phyloP scores from a whole-genome alignment of 2,329 filamentous ascomycete genomes.

The Pleurostoma richardsiae region DNA sequence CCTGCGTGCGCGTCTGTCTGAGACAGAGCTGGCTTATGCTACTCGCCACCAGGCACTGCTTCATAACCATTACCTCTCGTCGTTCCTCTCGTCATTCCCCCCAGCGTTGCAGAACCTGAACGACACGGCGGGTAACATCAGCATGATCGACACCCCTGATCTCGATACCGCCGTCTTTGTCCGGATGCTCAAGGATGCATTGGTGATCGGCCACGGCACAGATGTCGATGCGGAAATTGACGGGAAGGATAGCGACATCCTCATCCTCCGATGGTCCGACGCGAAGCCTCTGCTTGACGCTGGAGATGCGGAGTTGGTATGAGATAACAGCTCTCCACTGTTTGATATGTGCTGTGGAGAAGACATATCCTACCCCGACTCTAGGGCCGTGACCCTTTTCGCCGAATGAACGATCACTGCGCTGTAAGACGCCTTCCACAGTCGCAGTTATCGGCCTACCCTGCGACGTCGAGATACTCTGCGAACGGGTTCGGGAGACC shows the following conservation, averaged over 20 bases:
- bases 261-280: slow-evolving; percentile 71
- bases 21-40: slow-evolving; percentile 75
- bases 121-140: slow-evolving; percentile 82
- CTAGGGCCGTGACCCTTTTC: no score
- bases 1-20: slow-evolving; percentile 61
- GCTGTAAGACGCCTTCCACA: no score
- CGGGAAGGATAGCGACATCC: slow-evolving; percentile 56
- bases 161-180: slow-evolving; percentile 80
- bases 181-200: slow-evolving; percentile 58
- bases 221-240: slow-evolving; percentile 58
- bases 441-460: no score
- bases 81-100: slow-evolving; percentile 82
- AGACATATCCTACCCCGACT: no score
- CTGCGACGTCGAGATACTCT: no score
- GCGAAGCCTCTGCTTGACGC: slow-evolving; percentile 55
- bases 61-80: slow-evolving; percentile 76
- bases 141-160: slow-evolving; percentile 89
- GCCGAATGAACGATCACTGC: no score
- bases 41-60: slow-evolving; percentile 80
- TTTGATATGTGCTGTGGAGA: no score
- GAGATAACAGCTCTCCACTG: slow-evolving; percentile 15
- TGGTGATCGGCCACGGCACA: slow-evolving; percentile 56
- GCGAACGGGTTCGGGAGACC: no score
- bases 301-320: slow-evolving; percentile 55
- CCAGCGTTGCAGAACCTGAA: slow-evolving; percentile 75